Evolutionary conservation across 305 asterid genomes (phyloP), one percentile per base, ranked within the genome.

Genomic region (Striga hermonthica): DNA sequence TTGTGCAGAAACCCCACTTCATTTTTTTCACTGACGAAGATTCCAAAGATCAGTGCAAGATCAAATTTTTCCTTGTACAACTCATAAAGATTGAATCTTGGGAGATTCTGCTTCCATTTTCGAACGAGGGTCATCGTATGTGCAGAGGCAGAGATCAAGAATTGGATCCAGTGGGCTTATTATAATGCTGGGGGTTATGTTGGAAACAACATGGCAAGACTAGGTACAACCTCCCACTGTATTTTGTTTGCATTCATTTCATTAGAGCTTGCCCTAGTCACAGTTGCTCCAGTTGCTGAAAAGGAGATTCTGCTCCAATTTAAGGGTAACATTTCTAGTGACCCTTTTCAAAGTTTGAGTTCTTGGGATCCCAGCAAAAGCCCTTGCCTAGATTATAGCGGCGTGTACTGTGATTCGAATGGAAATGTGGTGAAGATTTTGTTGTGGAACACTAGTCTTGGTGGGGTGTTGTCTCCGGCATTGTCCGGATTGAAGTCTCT

Each of bases 231-330:
- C 71, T 75, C 67, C 73, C 77, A 72, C 59, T 80, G 73, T 72
- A 22, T 22, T 22, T 22, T 22, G 31, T 72, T 86, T 68, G 75
- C 78, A 57, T 66, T 80, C 72, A 64, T 87, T 65, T 80, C 62
- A 74, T 68, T 40, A 49, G 65, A 82, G 48, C 82, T 72, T 67
- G 73, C 84, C 72, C 66, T 64, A 41, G 68, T 54, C 41, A 4
- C 58, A 1, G 91, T 81, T 57, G 78, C 85, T 58, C 76, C 88
- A 52, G 70, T 89, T 59, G 77, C 94, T 65, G 97, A 92, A 72
- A 87, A 84, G 79, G 97, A 89, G 85, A 87, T 92, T 78, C 71
- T 90, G 74, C 95, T 90, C 75, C 90, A 84, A 78, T 92, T 92
- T 73, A 92, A 88, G 83, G 93, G 89, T 15, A 84, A 83, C 65